Evolutionary conservation across 2,329 filamentous ascomycete genomes (phyloP).

Genomic region (Annulohypoxylon truncatum): DNA sequence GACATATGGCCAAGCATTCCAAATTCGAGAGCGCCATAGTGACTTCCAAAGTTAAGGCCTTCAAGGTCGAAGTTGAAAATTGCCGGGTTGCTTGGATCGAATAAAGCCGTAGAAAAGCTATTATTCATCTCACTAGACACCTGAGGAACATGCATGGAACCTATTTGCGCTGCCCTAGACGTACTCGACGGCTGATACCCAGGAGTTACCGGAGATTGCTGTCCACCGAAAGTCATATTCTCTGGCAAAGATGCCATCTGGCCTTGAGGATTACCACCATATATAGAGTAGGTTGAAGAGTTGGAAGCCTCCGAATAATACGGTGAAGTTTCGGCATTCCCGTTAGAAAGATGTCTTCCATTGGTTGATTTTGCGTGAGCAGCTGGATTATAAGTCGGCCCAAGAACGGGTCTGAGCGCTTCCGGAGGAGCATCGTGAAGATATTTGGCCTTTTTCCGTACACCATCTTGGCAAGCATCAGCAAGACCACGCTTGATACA

Average conservation of each 20-base stretch:
- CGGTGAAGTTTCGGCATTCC: constrained; percentile 59
- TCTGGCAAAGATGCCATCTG: constrained; percentile 61
- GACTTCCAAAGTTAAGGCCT: constrained; percentile 93
- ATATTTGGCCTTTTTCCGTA: constrained; percentile 99
- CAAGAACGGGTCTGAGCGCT: constrained; percentile 86
- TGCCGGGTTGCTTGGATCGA: constrained; percentile 91
- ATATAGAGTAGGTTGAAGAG: constrained; percentile 63
- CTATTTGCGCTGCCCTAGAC: constrained; percentile 57
- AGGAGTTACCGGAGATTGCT: constrained; percentile 80
- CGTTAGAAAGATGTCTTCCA: constrained; percentile 60
- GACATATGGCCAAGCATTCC: constrained; percentile 97
- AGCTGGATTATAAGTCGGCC: constrained; percentile 74
- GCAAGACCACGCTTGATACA: constrained; percentile 94
- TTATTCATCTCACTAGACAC: constrained; percentile 61
- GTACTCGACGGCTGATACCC: constrained; percentile 71
- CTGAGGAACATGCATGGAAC: constrained; percentile 61
- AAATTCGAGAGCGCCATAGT: constrained; percentile 95
- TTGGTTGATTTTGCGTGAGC: constrained; percentile 60
- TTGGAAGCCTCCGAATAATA: constrained; percentile 62
- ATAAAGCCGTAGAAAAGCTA: constrained; percentile 69
- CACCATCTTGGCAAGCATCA: constrained; percentile 93
- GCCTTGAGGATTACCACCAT: constrained; percentile 58
- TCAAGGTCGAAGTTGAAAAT: constrained; percentile 97
- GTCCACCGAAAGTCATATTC: constrained; percentile 67
- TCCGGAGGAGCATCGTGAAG: constrained; percentile 95